Evolutionary conservation across 148 eudicot genomes (phyloP).

Genomic region (Rhododendron griersonianum): DNA sequence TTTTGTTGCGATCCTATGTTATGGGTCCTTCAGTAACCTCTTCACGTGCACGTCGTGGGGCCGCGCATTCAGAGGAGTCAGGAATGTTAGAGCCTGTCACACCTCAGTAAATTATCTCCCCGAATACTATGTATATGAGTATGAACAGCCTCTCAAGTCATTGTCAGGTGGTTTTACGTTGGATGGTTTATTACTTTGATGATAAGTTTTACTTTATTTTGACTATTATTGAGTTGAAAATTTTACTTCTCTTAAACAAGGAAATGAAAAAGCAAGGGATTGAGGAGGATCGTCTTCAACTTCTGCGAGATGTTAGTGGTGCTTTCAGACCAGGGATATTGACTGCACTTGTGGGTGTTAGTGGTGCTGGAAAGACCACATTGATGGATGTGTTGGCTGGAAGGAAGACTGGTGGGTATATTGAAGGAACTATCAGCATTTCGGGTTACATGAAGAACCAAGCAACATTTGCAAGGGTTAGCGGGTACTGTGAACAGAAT

Average conservation of each 20-base stretch:
- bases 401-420: constrained; percentile 69
- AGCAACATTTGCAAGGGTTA: constrained; percentile 61
- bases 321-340: constrained; percentile 70
- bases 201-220: neutral
- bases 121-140: neutral
- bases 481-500: constrained; percentile 72
- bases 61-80: neutral
- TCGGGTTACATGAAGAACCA: constrained; percentile 69
- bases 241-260: constrained; percentile 23
- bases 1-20: neutral
- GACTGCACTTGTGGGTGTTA: constrained; percentile 76
- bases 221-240: neutral
- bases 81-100: neutral
- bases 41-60: neutral
- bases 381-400: constrained; percentile 75
- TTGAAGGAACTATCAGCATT: constrained; percentile 49
- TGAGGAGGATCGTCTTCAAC: constrained; percentile 57
- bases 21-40: neutral
- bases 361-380: constrained; percentile 80
- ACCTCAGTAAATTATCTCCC: neutral
- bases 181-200: neutral
- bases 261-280: constrained; percentile 58
- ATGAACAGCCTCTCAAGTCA: neutral
- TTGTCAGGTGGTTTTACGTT: neutral
- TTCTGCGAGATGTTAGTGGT: constrained; percentile 62